Evolutionary conservation across 495 filamentous ascomycete species (phyloP), one percentile per base, ranked within the genome.

Genomic region (Astrothelium subdiscretum): DNA sequence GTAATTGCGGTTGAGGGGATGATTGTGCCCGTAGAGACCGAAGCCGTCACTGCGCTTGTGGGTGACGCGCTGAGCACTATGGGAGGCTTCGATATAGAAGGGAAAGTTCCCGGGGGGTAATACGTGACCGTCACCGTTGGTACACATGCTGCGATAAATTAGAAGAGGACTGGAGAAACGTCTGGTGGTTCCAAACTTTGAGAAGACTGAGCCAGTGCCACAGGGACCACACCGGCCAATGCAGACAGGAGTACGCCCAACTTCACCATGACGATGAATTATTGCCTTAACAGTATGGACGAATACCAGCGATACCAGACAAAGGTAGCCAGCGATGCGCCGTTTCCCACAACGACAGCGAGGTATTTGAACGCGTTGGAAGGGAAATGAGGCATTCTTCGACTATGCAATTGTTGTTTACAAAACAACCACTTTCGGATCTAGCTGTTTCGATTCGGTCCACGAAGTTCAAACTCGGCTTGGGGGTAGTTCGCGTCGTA

Each of bases 331-430:
- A 54, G 48, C 48, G 24, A 54, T 54, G 48, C 24, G 20, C 24
- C 48, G 48, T 54, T 29, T 26, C 8, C 48, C 48, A 20, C 48
- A 54, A 20, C 24, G 48, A 54, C 48, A 6, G 48, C 35, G 12
- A 48, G 48, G 20, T 54, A 27, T 54, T 54, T 54, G 48, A 54
- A 29, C 8, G 24, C 24, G 24, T 29, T n/a, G 0, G 2, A 54
- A 54, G 29, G 48, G 48, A 54, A 54, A 54, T 54, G 48, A 54
- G 3, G 48, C 48, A 54, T 54, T 54, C 48, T 54, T 54, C 3
- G 8, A 15, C 12, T 5, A 48, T 15, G 20, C 20, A 18, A 8
- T 15, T 5, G 20, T 5, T 54, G 24, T 29, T 54, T 27, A 29
- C 12, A 54, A 10, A 48, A 54, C 48, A 54, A 54, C 24, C 24